Evolutionary conservation across 208 protist species (phyloP), one percentile per base, ranked within the genome.

Genomic region (Vickermania spadyakhi): DNA sequence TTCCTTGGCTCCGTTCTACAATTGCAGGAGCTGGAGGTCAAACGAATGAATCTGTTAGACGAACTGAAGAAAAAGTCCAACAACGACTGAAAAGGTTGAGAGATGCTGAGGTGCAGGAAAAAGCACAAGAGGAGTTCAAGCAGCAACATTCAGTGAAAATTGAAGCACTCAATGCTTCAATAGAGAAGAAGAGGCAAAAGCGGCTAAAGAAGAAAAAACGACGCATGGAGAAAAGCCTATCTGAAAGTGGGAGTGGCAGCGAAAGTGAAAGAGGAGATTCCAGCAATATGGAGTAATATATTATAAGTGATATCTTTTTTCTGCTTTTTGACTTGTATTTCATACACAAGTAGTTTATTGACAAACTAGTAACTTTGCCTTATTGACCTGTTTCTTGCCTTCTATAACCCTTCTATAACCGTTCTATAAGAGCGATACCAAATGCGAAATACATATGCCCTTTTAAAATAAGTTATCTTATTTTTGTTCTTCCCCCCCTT

Each of bases 21-120:
- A 90, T 91, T 55, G 86, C 86, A 26, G 86, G 86, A 14, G 86
- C 83, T 0, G 81, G 83, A 30, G 83, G 83, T 5, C 88, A 87
- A 58, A 94, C 86, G 1, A 91, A 91, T 52, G 77, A 74, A 7
- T 64, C 72, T 27, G 75, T 76, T 5, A 77, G 86, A 30, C 68
- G 84, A 14, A 77, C 78, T 7, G 73, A 89, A 54, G 81, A 91
- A 57, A 70, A 70, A 21, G 86, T 91, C 50, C 66, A 63, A 55
- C 45, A 75, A 64, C 73, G 86, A 1, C 75, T 74, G 36, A 68
- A 78, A 22, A 74, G 79, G 29, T 54, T 87, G 26, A 69, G 75
- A 41, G 31, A 27, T 21, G 69, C 69, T 25, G 77, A 77, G 4
- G 68, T 70, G 1, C 64, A 70, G 2, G 66, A 59, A 1, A 56